Percentiles rank a stretch among this genome's conserved stretches.
Evolutionary conservation across 331 rosid species (phyloP).

Genomic region (Acacia concinna): DNA sequence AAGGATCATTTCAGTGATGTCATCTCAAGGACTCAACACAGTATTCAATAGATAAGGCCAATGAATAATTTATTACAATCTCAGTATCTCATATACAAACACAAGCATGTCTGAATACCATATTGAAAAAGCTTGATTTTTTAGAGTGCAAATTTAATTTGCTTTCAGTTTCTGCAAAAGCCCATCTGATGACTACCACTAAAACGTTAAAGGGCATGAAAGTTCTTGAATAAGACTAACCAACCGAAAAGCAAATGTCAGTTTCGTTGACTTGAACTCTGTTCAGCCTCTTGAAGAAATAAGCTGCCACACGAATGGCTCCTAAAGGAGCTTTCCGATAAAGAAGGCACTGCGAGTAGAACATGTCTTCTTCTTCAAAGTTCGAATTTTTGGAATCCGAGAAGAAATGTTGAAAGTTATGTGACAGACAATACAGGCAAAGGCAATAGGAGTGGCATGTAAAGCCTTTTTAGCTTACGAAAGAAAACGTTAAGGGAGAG

Average conservation of each 20-base stretch:
- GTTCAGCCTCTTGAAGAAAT: constrained; percentile 56
- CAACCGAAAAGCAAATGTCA: constrained; percentile 56
- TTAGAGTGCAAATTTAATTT: too few species aligned
- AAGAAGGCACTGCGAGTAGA: constrained; percentile 45
- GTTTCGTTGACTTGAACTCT: constrained; percentile 50
- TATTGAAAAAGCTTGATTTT: too few species aligned
- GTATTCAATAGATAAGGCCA: too few species aligned
- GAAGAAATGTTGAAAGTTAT: neutral
- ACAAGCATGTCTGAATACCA: too few species aligned
- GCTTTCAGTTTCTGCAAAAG: too few species aligned
- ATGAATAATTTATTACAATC: too few species aligned
- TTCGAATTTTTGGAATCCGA: neutral
- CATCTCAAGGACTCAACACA: neutral
- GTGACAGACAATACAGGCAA: neutral
- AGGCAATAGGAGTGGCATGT: neutral
- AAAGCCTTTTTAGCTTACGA: neutral
- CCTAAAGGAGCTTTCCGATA: constrained; percentile 48
- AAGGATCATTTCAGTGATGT: neutral
- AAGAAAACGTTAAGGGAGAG: neutral
- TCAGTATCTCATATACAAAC: too few species aligned
- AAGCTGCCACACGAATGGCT: constrained; percentile 66
- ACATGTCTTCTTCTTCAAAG: constrained; percentile 30
- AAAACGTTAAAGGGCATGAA: too few species aligned
- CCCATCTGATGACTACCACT: too few species aligned
- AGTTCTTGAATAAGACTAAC: constrained; percentile 28